Percentiles rank a stretch among this genome's conserved stretches.
Conservation (phyloP, 1,284 basidiomycete genomes). For the Puccinia brachypodii region DNA sequence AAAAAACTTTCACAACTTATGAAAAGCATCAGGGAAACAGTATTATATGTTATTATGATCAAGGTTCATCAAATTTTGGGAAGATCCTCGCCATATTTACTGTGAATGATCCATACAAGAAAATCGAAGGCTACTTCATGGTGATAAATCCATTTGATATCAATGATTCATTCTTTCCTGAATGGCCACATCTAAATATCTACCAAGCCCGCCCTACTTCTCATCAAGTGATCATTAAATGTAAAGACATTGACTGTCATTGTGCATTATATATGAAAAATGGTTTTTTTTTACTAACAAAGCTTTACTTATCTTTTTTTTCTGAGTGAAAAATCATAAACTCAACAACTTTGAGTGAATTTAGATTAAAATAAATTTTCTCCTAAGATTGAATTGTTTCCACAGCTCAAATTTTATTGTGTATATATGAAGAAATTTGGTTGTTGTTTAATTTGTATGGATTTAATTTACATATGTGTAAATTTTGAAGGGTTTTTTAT, state of each 20-base stretch:
- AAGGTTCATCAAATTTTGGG: neutral
- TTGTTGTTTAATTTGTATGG: no score
- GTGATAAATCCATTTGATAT: neutral
- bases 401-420: no score
- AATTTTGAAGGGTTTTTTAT: no score
- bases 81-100: constrained; percentile 5
- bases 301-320: neutral
- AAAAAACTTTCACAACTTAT: neutral
- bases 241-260: constrained; percentile 14
- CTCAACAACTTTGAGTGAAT: no score
- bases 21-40: constrained; percentile 11
- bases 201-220: neutral
- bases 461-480: no score
- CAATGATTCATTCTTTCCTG: neutral
- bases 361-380: no score
- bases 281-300: neutral
- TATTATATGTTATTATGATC: neutral
- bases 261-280: neutral
- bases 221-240: neutral
- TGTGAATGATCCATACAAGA: neutral
- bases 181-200: constrained; percentile 12
- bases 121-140: neutral
- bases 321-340: neutral
- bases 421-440: no score
- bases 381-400: no score